phyloP scores from a whole-genome alignment of 225 moss, liverwort and hornwort species.

The Physcomitrellopsis africana region DNA sequence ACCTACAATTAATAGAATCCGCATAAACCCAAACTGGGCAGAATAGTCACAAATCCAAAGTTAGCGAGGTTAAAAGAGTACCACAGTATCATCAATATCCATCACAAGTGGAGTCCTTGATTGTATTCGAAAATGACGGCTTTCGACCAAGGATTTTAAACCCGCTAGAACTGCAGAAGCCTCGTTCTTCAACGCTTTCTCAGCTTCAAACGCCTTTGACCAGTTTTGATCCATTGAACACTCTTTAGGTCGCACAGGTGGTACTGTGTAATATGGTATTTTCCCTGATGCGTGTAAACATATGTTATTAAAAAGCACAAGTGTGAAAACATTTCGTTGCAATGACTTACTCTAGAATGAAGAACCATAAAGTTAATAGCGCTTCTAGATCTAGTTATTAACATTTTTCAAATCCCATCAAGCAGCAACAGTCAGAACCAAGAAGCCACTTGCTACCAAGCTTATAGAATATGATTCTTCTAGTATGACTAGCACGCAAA shows the following conservation, averaged over 20 bases:
- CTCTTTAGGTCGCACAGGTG: slow-evolving; percentile 58
- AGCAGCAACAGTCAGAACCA: too few species aligned
- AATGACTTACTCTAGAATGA: neutral
- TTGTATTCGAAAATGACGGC: slow-evolving; percentile 65
- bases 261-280: slow-evolving; percentile 73
- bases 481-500: neutral
- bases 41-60: neutral
- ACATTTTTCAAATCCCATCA: too few species aligned
- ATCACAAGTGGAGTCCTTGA: slow-evolving; percentile 57
- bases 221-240: slow-evolving; percentile 61
- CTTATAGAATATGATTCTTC: neutral
- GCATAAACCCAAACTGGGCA: neutral
- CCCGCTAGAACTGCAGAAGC: slow-evolving; percentile 57
- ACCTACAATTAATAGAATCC: neutral
- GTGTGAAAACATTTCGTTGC: neutral
- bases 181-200: slow-evolving; percentile 64
- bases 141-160: slow-evolving; percentile 55
- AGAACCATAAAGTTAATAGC: slow-evolving; percentile 4
- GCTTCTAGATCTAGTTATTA: neutral
- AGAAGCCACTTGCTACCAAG: neutral
- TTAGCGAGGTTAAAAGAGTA: slow-evolving; percentile 24
- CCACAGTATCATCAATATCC: slow-evolving; percentile 60
- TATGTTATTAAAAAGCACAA: slow-evolving; percentile 11
- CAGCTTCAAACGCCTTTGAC: slow-evolving; percentile 75
- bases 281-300: slow-evolving; percentile 58